Percentiles rank a stretch among this genome's conserved stretches.
These are phyloP conservation scores for Russula foetens DNA, from an alignment of 768 basidiomycete species.

Conservation along the genomic window DNA sequence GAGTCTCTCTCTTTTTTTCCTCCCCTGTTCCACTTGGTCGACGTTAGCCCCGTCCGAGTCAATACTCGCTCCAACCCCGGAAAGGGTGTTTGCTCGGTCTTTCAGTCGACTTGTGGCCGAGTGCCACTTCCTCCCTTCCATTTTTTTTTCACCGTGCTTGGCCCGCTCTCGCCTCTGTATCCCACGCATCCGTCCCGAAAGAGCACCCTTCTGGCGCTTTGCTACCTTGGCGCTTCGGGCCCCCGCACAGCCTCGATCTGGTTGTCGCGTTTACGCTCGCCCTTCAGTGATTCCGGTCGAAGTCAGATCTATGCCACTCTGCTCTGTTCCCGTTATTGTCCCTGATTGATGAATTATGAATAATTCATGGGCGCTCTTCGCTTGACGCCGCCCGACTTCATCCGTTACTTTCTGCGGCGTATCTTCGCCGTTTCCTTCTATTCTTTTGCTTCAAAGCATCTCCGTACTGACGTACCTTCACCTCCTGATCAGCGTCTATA, in stretches of 20 bases:
- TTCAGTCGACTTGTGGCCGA: too few species aligned
- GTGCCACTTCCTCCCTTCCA: not conserved
- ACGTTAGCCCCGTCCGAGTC: not conserved
- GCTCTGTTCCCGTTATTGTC: not conserved
- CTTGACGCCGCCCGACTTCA: not conserved
- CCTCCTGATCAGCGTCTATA: conserved; percentile 45
- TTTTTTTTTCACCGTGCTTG: too few species aligned
- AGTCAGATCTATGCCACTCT: not conserved
- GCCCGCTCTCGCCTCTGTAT: not conserved
- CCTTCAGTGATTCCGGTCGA: not conserved
- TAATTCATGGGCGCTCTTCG: not conserved
- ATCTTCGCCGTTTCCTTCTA: not conserved
- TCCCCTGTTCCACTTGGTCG: not conserved
- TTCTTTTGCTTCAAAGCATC: not conserved
- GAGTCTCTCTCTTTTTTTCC: conserved; percentile 28
- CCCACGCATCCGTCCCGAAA: not conserved
- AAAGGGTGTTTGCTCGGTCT: not conserved
- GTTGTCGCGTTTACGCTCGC: not conserved
- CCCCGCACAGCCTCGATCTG: not conserved
- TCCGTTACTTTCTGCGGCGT: not conserved
- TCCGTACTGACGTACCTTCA: not conserved
- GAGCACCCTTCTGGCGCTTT: not conserved
- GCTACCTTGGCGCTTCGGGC: not conserved
- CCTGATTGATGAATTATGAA: not conserved
- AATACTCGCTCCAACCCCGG: not conserved